Evolutionary conservation across 108 stramenopile species (phyloP), one percentile per base, ranked within the genome.

Genomic region (Fragilaria crotonensis): DNA sequence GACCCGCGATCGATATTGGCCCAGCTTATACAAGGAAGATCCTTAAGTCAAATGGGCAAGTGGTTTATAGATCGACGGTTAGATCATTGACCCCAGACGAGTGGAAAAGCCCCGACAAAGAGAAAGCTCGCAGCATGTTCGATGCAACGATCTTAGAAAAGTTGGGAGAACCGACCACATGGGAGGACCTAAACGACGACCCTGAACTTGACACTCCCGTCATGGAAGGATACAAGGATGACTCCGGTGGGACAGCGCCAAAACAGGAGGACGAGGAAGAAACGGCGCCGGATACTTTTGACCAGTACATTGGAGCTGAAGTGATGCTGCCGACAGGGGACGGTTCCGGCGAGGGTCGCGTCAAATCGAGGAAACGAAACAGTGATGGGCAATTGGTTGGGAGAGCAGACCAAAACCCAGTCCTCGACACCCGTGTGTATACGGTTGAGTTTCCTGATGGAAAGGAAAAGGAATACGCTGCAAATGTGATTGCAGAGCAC

Each of bases 401-500:
- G 7, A 57, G 30, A 11, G 66, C 33, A 32, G 26, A 78, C 52
- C 19, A 59, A 14, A 71, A 76, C 45, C 71, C 73, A 0, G 22
- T 59, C 0, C 59, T 84, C 14, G 63, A 80, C 51, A 68, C 75
- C 0, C 45, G 57, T 41, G 30, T 65, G 0, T 77, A 79, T 54
- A 60, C 62, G 4, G 62, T 72, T 11, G 55, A 67, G 48, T 81
- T 79, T 36, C 58, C 68, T 49, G 78, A 85, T 72, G 80, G 84
- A 4, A 21, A 21, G 22, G 57, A 59, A 0, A 45, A 61, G 29
- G 68, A 74, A 32, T 75, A 75, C 54, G 44, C 68, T 4, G 78
- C 68, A 20, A 85, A 85, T 60, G 45, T 75, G 11, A 76, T 85
- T 23, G 80, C 84, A 20, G 70, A 76, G 53, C 70, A 77, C 33